A percentile compares a stretch with the other conserved stretches of the same genome.
These are phyloP conservation scores for Oenanthe javanica DNA, from an alignment of 140 eudicot genomes.

Conservation along the genomic window DNA sequence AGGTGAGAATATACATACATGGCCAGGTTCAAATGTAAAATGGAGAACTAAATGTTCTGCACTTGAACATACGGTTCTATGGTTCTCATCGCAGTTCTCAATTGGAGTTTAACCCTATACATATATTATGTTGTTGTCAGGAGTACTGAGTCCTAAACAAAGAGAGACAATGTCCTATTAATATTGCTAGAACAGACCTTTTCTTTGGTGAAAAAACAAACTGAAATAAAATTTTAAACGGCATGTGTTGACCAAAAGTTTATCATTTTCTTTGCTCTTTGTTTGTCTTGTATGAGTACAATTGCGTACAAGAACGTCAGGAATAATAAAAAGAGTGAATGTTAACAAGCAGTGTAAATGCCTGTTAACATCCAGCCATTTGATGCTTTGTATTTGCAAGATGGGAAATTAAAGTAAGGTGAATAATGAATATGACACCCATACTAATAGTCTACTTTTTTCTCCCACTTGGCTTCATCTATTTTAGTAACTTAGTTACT, in stretches of 20 bases:
- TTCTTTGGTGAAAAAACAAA: not conserved
- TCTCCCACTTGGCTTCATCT: not conserved
- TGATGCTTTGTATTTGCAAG: conserved; percentile 2
- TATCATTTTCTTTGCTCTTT: not conserved
- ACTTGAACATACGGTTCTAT: not conserved
- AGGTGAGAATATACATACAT: too few relatives aligned
- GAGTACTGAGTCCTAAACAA: not conserved
- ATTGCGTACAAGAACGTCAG: not conserved
- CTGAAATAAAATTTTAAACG: not conserved
- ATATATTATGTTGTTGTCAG: not conserved
- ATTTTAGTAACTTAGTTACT: not conserved
- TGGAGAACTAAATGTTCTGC: not conserved
- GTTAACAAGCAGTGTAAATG: conserved; percentile 1
- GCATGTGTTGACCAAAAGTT: not conserved
- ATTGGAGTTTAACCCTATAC: not conserved
- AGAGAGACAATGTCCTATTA: not conserved
- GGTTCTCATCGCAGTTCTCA: not conserved
- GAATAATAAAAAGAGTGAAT: not conserved
- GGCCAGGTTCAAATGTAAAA: not conserved
- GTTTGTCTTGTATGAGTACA: not conserved
- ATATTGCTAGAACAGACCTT: not conserved
- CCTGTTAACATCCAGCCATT: not conserved
- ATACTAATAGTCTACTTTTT: not conserved
- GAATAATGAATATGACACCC: not conserved
- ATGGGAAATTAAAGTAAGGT: not conserved